A percentile compares a stretch with the other conserved stretches of the same genome.
These are phyloP conservation scores for Solanum sejunctum DNA, from an alignment of 257 asterid genomes.

Conservation along the genomic window DNA sequence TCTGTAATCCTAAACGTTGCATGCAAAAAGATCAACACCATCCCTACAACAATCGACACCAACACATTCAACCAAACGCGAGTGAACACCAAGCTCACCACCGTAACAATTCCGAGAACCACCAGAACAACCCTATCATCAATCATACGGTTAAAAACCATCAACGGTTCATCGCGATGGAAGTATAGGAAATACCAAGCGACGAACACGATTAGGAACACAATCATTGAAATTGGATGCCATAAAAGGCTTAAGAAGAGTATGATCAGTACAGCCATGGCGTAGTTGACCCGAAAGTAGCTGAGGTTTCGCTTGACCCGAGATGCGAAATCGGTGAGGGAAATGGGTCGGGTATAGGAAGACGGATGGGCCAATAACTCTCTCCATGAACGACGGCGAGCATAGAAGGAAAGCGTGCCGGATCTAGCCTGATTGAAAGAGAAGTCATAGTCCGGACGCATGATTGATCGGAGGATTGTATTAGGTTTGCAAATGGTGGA, in stretches of 20 bases:
- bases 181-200: constrained; percentile 48
- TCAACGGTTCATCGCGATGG: constrained; percentile 50
- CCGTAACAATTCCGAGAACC: constrained; percentile 31
- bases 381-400: constrained; percentile 65
- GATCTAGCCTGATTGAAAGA: constrained; percentile 22
- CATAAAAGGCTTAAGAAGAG: constrained; percentile 53
- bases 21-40: constrained; percentile 31
- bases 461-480: neutral
- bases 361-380: constrained; percentile 56
- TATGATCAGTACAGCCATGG: constrained; percentile 20
- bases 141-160: constrained; percentile 39
- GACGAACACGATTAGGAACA: constrained; percentile 26
- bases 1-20: constrained; percentile 51
- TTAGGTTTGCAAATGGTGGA: neutral
- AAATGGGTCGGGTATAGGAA: constrained; percentile 38
- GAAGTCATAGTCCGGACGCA: neutral
- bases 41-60: constrained; percentile 33
- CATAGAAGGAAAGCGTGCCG: constrained; percentile 22
- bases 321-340: constrained; percentile 24
- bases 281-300: constrained; percentile 64
- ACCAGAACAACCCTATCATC: constrained; percentile 43
- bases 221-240: constrained; percentile 63
- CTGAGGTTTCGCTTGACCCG: constrained; percentile 40
- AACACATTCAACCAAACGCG: constrained; percentile 56
- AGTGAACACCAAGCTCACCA: constrained; percentile 37